phyloP scores from a whole-genome alignment of 148 eudicot species.

The Mesembryanthemum crystallinum region DNA sequence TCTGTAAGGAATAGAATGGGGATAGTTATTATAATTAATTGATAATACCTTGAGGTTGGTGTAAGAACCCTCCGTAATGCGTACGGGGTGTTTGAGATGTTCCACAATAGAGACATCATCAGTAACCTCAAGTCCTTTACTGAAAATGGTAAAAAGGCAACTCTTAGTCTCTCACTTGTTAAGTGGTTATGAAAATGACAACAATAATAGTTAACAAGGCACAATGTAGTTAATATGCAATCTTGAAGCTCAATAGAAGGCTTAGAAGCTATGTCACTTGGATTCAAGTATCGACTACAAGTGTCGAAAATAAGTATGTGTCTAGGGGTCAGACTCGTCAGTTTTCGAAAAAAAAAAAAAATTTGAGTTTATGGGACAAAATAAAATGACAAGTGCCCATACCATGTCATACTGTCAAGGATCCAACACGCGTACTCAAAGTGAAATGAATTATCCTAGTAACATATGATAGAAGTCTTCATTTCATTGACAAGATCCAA shows the following conservation, averaged over 20 bases:
- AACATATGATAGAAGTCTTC: no score
- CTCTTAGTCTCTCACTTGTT: not conserved
- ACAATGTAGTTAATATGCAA: not conserved
- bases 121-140: conserved; percentile 86
- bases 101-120: conserved; percentile 98
- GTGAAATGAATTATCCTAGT: no score
- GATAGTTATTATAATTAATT: not conserved
- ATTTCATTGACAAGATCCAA: no score
- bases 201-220: not conserved
- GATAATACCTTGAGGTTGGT: conserved; percentile 97
- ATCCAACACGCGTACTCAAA: no score
- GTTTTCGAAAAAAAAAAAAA: no score
- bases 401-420: no score
- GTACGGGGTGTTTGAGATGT: conserved; percentile 89
- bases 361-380: no score
- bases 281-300: no score
- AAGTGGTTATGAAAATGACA: not conserved
- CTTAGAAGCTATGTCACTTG: no score
- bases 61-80: conserved; percentile 90
- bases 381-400: no score
- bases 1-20: not conserved
- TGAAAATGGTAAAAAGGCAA: conserved; percentile 19
- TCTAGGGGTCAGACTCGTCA: no score
- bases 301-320: no score
- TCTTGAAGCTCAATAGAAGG: not conserved